These are phyloP conservation scores for Xylariaceae sp. DNA, from an alignment of 2,329 filamentous ascomycete species.

Conservation along the genomic window DNA sequence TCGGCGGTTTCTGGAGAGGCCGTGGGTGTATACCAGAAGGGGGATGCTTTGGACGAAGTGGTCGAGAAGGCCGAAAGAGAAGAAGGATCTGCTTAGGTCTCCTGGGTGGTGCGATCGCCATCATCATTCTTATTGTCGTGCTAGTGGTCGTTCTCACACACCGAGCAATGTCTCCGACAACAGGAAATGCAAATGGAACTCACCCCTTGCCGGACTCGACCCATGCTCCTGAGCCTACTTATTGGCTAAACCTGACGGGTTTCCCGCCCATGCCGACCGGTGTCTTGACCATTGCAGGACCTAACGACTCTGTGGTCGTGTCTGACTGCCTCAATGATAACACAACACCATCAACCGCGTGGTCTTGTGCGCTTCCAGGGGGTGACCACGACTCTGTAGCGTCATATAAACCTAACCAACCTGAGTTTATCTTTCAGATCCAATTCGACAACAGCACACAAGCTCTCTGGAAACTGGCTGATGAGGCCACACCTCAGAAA, in stretches of 20 bases:
- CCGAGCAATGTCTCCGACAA: constrained; percentile 11
- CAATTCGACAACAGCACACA: constrained; percentile 60
- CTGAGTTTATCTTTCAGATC: constrained; percentile 78
- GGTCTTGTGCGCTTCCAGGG: constrained; percentile 83
- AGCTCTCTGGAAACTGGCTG: constrained; percentile 47
- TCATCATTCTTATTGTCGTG: constrained; percentile 55
- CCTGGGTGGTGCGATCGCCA: constrained; percentile 45
- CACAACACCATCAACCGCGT: constrained; percentile 57
- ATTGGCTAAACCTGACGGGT: constrained; percentile 79
- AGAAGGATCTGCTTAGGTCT: constrained; percentile 57
- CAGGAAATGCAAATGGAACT: neutral
- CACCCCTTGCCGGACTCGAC: constrained; percentile 2
- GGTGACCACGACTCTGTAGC: constrained; percentile 63
- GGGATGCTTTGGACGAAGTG: constrained; percentile 62
- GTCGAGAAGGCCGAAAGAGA: constrained; percentile 59
- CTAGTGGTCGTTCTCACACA: constrained; percentile 55
- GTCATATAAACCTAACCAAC: constrained; percentile 63
- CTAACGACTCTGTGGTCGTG: constrained; percentile 60
- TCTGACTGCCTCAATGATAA: constrained; percentile 67
- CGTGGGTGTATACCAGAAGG: constrained; percentile 57
- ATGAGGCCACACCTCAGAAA: constrained; percentile 25
- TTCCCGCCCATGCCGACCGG: constrained; percentile 86
- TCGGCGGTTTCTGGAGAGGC: constrained; percentile 61
- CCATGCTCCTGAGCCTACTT: constrained; percentile 36
- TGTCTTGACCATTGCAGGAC: constrained; percentile 70